Conservation (phyloP, 768 basidiomycete species). For the Pleurotus sapidus region DNA sequence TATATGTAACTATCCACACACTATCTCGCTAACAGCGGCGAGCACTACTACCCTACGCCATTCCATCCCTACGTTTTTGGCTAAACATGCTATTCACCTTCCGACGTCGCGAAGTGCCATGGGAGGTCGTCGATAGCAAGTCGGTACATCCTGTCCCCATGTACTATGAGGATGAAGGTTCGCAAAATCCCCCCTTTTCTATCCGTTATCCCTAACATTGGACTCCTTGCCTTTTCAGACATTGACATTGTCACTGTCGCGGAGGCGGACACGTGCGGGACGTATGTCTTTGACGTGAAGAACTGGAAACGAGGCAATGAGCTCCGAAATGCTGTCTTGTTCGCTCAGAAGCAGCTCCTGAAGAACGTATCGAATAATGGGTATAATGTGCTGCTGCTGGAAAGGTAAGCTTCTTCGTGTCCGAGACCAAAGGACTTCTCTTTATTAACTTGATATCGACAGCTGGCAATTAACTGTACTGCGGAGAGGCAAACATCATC, state of each 20-base stretch:
- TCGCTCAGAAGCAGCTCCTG: slow-evolving; percentile 64
- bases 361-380: slow-evolving; percentile 50
- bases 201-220: neutral
- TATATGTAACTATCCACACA: neutral
- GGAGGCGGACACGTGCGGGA: slow-evolving; percentile 51
- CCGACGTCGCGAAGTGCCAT: slow-evolving; percentile 58
- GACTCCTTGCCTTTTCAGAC: slow-evolving; percentile 32
- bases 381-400: slow-evolving; percentile 62
- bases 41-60: neutral
- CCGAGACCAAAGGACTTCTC: too few species aligned
- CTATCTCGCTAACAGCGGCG: too few species aligned
- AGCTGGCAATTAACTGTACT: slow-evolving; percentile 71
- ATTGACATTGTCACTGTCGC: slow-evolving; percentile 57
- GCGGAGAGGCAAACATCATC: slow-evolving; percentile 58
- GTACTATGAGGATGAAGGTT: slow-evolving; percentile 63
- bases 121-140: slow-evolving; percentile 76
- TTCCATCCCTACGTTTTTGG: slow-evolving; percentile 9
- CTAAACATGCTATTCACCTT: slow-evolving; percentile 38
- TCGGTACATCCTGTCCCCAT: slow-evolving; percentile 62
- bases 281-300: slow-evolving; percentile 62
- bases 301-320: slow-evolving; percentile 41
- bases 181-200: slow-evolving; percentile 12
- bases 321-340: slow-evolving; percentile 51
- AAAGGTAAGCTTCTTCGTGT: slow-evolving; percentile 46
- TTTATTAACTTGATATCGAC: slow-evolving; percentile 1